Evolutionary conservation across 306 rosid genomes (phyloP).

Genomic region (Dryas alaskensis): DNA sequence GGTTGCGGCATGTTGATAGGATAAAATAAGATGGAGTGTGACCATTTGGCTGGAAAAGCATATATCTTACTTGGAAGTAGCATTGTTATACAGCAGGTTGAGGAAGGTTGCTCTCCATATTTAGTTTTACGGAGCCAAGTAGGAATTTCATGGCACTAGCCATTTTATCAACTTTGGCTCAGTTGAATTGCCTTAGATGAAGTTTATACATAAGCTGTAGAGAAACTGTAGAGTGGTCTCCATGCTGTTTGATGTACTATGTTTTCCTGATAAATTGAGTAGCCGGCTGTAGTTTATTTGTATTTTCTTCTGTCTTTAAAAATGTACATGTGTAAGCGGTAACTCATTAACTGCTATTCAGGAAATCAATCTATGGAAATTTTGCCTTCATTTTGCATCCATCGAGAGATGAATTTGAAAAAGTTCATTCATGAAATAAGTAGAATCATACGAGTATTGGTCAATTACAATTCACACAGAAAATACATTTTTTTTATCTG

Average conservation of each 20-base stretch:
- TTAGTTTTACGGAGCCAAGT: background rate
- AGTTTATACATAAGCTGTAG: background rate
- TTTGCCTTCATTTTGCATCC: conserved; percentile 5
- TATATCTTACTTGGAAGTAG: conserved; percentile 4
- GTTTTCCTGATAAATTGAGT: background rate
- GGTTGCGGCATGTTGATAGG: background rate
- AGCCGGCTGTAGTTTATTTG: background rate
- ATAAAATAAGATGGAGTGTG: background rate
- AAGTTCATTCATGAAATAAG: conserved; percentile 9
- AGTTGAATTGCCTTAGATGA: background rate
- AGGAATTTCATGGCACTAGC: background rate
- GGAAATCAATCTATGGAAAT: background rate
- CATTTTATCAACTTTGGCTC: background rate
- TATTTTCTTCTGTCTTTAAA: background rate
- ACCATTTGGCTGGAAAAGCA: background rate
- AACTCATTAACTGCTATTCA: background rate
- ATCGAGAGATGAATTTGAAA: background rate
- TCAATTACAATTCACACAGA: background rate
- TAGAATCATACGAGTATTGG: background rate
- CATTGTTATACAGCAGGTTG: conserved; percentile 12
- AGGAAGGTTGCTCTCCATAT: background rate
- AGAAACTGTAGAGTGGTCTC: background rate
- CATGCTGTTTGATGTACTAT: background rate
- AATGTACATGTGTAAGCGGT: background rate
- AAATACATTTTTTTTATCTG: conserved; percentile 11